Evolutionary conservation across 2,329 filamentous ascomycete species (phyloP), one percentile per base, ranked within the genome.

Genomic region (Microsporum ferrugineum): DNA sequence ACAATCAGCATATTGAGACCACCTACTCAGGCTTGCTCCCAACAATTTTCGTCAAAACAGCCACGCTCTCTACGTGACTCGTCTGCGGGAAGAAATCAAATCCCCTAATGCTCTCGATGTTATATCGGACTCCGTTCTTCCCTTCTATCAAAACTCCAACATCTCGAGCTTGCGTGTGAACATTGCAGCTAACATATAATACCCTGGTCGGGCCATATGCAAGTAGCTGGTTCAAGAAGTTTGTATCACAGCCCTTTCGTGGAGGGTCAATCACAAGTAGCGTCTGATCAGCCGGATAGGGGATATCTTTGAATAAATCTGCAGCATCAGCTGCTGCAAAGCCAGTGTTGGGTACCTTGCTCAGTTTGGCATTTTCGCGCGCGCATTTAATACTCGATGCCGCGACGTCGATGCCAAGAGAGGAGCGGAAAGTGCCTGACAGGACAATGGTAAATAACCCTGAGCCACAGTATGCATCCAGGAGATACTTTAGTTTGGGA

Each of bases 81-180:
- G 84, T 87, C 74, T 97, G 92, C 10, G 94, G 94, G 75, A 99
- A 99, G 75, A 99, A 97, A 72, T 99, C 94, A 70, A 97, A 97
- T 0, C 92, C 94, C 56, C 88, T 81, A 55, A 99, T 75, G 70
- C 88, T 95, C 80, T 97, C 92, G 71, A 99, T 88, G 73, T 87
- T 84, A 75, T 96, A 99, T 64, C 80, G 76, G 27, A 75, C 75
- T 58, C 68, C 66, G 58, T 69, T 67, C 56, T 69, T 68, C 12
- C 91, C 91, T 39, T 87, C 81, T 0, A 97, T 90, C 68, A 99
- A 76, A 63, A 92, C 84, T 0, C 91, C 94, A 0, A 99, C 86
- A 74, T 99, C 94, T 59, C 94, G 79, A 12, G 94, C 94, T 80
- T 97, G 94, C 6, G 92, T 97, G 72, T 99, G 94, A 65, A 99